Percentiles rank a stretch among this genome's conserved stretches.
Evolutionary conservation across 2,329 filamentous ascomycete genomes (phyloP).

Genomic region (Claviceps quebecensis): DNA sequence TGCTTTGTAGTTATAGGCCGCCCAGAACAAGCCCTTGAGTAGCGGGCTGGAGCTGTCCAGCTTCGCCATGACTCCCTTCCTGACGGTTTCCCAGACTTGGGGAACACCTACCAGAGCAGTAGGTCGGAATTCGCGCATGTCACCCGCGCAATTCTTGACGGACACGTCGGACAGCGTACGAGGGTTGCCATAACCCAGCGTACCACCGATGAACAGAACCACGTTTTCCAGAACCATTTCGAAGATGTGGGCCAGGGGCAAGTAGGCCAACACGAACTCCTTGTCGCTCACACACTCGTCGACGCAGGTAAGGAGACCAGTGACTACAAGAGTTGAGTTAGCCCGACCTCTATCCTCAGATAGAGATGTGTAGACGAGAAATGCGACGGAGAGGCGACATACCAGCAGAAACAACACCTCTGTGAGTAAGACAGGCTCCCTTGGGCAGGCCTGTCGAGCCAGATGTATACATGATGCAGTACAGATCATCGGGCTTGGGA

Average conservation of each 20-base stretch:
- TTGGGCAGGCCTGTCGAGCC: constrained; percentile 83
- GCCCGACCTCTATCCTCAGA: background rate
- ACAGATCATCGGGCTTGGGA: constrained; percentile 61
- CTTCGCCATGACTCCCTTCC: constrained; percentile 79
- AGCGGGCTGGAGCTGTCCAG: constrained; percentile 60
- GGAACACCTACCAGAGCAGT: constrained; percentile 89
- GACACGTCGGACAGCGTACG: constrained; percentile 77
- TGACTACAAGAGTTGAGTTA: constrained; percentile 31
- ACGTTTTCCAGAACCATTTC: constrained; percentile 94
- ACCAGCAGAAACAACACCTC: constrained; percentile 59
- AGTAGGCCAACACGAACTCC: constrained; percentile 76
- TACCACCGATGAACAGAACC: constrained; percentile 76
- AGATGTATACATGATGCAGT: constrained; percentile 78
- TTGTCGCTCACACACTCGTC: constrained; percentile 62
- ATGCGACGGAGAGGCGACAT: constrained; percentile 17
- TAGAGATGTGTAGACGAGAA: background rate
- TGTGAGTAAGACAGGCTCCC: constrained; percentile 72
- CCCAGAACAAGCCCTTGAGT: constrained; percentile 65
- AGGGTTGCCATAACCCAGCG: constrained; percentile 84
- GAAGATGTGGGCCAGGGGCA: constrained; percentile 89
- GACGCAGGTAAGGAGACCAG: constrained; percentile 67
- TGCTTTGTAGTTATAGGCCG: constrained; percentile 43
- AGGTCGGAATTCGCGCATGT: constrained; percentile 83
- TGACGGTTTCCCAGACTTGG: constrained; percentile 92
- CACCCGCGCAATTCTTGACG: constrained; percentile 79